A percentile compares a stretch with the other conserved stretches of the same genome.
phyloP scores from a whole-genome alignment of 1,139 yeast genomes.

The Geotrichum siamense region DNA sequence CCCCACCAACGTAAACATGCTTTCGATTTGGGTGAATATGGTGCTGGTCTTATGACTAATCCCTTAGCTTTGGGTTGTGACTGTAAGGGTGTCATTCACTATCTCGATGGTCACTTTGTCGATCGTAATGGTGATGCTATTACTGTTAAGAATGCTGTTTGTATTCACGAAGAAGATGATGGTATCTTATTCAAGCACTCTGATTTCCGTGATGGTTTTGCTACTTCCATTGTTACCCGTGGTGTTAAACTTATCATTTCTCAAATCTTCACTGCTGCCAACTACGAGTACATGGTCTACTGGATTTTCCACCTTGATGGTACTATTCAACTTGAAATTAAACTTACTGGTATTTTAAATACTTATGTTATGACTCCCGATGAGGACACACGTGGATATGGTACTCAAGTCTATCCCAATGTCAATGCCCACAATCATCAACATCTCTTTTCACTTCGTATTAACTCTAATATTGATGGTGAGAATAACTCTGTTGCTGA shows the following conservation, averaged over 20 bases:
- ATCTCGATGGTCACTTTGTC: conserved; percentile 66
- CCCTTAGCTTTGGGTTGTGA: conserved; percentile 66
- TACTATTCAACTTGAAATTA: too few species aligned
- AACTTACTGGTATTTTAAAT: conserved; percentile 73
- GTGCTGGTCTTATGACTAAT: conserved; percentile 80
- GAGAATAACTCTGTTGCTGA: conserved; percentile 67
- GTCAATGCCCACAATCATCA: conserved; percentile 88
- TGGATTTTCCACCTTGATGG: too few species aligned
- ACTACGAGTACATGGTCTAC: too few species aligned
- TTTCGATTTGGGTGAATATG: conserved; percentile 82
- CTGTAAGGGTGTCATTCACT: conserved; percentile 72
- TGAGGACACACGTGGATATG: conserved; percentile 68
- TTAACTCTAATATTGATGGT: conserved; percentile 77
- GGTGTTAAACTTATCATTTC: conserved; percentile 67
- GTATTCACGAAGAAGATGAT: too few species aligned
- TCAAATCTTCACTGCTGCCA: too few species aligned
- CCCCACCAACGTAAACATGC: too few species aligned
- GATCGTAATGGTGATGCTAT: conserved; percentile 61
- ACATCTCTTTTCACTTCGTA: conserved; percentile 71
- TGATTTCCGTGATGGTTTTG: too few species aligned
- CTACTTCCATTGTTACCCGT: conserved; percentile 66
- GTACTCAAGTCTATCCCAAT: too few species aligned
- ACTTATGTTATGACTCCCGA: conserved; percentile 56
- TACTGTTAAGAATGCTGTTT: conserved; percentile 66
- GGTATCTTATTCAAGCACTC: too few species aligned